Evolutionary conservation across 352 stramenopile species (phyloP), one percentile per base, ranked within the genome.

Genomic region (Pythium sukuiense): DNA sequence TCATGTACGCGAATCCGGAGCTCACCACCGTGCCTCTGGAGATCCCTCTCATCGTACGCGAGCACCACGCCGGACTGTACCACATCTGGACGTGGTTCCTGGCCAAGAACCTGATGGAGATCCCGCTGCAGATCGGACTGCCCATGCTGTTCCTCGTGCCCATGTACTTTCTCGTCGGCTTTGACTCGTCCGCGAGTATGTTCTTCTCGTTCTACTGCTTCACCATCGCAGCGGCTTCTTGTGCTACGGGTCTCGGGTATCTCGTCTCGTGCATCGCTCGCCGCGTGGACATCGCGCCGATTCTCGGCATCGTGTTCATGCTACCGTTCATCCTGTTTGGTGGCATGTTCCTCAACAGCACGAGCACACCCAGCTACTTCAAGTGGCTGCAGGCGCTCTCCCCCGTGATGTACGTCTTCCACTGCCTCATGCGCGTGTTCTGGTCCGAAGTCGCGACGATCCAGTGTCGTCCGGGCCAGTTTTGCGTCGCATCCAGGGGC

Each of bases 261-360:
- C 69, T 78, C 14, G 73, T 80, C 3, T 76, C 69, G 46, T 82
- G 75, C 46, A 43, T 82, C 37, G 43, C 64, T 3, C 43, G 60
- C 4, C 61, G 58, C 18, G 59, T 74, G 4, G 65, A 82, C n/a
- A 53, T 80, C 26, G 71, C 70, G 13, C 70, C 69, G 18, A 72
- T 82, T 32, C 24, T 82, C 2, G 73, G 72, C 16, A 69, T 78
- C 24, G 16, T 76, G 20, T 71, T 77, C 39, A 76, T 78, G 35
- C 61, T 82, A n/a, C 75, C 75, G 8, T 73, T 77, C 41, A 39
- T 78, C 8, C 65, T 82, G 13, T 82, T 80, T 61, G 75, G 75
- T 27, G 75, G 72, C 2, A 50, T 80, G 29, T 79, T 82, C 33
- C 30, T 82, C 45, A 82, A 78, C 45, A 63, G 45, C 16, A 45